A percentile compares a stretch with the other conserved stretches of the same genome.
phyloP scores from a whole-genome alignment of 768 basidiomycete species.

The Suillus decipiens region DNA sequence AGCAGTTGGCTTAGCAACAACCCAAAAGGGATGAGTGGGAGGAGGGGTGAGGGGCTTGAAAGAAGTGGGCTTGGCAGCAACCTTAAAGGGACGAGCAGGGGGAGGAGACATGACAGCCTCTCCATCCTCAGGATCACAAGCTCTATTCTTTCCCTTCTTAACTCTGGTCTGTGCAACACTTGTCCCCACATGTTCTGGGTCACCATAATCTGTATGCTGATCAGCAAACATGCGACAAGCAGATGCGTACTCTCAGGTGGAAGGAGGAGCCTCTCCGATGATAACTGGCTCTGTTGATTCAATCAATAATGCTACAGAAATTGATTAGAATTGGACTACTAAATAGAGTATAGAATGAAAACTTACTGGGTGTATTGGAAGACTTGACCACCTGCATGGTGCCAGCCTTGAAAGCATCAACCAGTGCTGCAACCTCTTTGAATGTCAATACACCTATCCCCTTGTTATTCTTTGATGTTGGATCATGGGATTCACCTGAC shows the following conservation, averaged over 20 bases:
- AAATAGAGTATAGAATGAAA: background rate
- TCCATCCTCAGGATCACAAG: background rate
- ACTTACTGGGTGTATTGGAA: background rate
- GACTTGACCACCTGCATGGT: background rate
- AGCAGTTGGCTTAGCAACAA: background rate
- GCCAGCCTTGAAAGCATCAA: conserved; percentile 1
- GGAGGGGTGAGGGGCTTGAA: background rate
- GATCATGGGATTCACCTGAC: background rate
- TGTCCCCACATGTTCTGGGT: background rate
- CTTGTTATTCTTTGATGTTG: background rate
- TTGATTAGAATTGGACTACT: background rate
- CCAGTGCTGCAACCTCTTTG: background rate
- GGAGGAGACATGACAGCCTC: background rate
- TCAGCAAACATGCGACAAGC: background rate
- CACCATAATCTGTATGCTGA: background rate
- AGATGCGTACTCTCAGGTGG: background rate
- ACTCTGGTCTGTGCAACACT: background rate
- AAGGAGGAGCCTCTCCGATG: background rate
- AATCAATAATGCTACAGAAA: background rate
- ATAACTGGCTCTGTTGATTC: background rate
- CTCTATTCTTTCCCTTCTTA: background rate
- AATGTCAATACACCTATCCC: background rate
- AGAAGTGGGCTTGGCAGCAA: background rate
- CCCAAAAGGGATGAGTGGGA: background rate
- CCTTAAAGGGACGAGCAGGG: background rate